A percentile compares a stretch with the other conserved stretches of the same genome.
Evolutionary conservation across 2,329 filamentous ascomycete species (phyloP).

Genomic region (Hypoxylon sp.): DNA sequence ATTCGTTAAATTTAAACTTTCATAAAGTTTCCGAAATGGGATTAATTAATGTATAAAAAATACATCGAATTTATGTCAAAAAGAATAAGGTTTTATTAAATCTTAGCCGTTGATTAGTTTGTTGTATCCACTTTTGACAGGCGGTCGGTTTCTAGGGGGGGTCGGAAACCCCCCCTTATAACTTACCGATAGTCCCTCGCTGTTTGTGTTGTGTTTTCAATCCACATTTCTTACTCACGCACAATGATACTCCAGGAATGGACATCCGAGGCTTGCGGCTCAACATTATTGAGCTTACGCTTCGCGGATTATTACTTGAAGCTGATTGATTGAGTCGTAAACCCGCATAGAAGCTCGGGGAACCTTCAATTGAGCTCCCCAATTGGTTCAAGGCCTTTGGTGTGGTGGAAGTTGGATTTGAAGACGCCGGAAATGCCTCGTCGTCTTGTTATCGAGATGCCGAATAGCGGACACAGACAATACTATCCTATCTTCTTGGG

Average conservation of each 20-base stretch:
- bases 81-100: too few relatives aligned
- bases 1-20: too few relatives aligned
- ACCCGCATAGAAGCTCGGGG: slow-evolving; percentile 9
- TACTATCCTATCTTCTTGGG: background rate
- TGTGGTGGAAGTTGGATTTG: background rate
- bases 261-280: slow-evolving; percentile 18
- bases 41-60: too few relatives aligned
- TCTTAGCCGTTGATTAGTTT: too few relatives aligned
- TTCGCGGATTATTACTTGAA: slow-evolving; percentile 17
- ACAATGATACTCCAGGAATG: background rate
- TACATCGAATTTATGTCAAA: too few relatives aligned
- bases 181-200: background rate
- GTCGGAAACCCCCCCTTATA: too few relatives aligned
- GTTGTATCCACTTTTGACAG: too few relatives aligned
- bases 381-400: background rate
- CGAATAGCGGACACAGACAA: background rate
- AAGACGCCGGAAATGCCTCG: background rate
- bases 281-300: slow-evolving; percentile 5
- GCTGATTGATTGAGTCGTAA: slow-evolving; percentile 5
- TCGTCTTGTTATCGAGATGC: background rate
- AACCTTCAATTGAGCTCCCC: background rate
- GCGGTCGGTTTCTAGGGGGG: too few relatives aligned
- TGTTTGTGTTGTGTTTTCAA: background rate
- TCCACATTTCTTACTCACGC: background rate
- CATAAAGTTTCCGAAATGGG: too few relatives aligned